These are phyloP conservation scores for Ogataea thermomethanolica DNA, from an alignment of 805 yeast species.

Conservation along the genomic window DNA sequence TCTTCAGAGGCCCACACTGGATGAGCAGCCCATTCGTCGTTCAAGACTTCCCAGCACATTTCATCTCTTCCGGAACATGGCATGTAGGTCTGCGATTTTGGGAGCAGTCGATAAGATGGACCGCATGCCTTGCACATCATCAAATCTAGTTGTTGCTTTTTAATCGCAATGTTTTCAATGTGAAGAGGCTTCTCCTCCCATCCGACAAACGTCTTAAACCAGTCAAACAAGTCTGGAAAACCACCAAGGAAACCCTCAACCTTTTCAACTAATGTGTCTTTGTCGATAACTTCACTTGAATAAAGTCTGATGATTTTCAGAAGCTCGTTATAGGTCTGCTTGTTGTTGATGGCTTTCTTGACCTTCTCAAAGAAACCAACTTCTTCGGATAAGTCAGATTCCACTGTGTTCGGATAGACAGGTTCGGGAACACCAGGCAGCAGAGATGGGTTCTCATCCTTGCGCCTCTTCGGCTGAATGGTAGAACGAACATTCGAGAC, in stretches of 20 bases:
- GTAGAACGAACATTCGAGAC: constrained; percentile 44
- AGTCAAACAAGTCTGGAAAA: constrained; percentile 71
- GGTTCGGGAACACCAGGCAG: constrained; percentile 89
- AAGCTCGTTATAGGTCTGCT: constrained; percentile 88
- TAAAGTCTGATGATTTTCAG: constrained; percentile 81
- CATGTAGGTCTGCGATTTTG: constrained; percentile 92
- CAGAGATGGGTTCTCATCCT: constrained; percentile 57
- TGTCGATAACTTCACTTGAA: constrained; percentile 88
- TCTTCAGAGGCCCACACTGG: constrained; percentile 99
- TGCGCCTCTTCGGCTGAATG: constrained; percentile 21
- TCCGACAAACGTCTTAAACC: constrained; percentile 93
- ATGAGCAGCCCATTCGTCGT: constrained; percentile 99
- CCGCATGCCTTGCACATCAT: constrained; percentile 92
- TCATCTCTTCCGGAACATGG: constrained; percentile 98
- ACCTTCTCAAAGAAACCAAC: constrained; percentile 88
- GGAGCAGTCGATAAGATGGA: constrained; percentile 88
- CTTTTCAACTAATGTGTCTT: constrained; percentile 73
- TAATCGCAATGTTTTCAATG: constrained; percentile 83
- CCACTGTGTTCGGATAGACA: constrained; percentile 51
- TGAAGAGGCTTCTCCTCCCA: constrained; percentile 79
- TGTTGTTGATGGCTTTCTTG: constrained; percentile 82
- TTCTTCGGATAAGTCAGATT: constrained; percentile 74
- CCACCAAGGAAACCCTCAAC: constrained; percentile 84
- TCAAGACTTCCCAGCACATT: constrained; percentile 97
- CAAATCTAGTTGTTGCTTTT: constrained; percentile 87